These are phyloP conservation scores for Phalaenopsis equestris DNA, from an alignment of 106 monocot species.

Conservation along the genomic window DNA sequence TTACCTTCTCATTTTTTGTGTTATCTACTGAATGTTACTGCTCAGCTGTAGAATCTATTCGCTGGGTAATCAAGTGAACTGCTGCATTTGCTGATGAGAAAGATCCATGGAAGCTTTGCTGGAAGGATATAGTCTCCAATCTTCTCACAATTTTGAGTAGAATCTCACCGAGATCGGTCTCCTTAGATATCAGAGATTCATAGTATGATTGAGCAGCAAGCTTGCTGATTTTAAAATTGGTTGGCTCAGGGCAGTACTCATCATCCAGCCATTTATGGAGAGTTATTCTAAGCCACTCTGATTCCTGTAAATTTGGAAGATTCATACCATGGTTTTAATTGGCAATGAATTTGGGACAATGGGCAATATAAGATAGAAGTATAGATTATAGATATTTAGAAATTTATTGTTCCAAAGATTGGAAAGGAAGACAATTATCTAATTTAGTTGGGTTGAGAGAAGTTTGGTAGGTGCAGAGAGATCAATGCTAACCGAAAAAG, in stretches of 20 bases:
- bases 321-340: too few species aligned
- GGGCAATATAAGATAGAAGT: too few species aligned
- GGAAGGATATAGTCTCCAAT: conserved; percentile 61
- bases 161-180: conserved; percentile 65
- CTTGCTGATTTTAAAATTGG: conserved; percentile 83
- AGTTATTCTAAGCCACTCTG: conserved; percentile 76
- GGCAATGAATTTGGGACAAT: too few species aligned
- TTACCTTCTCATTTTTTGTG: too few species aligned
- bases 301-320: conserved; percentile 43
- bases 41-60: conserved; percentile 33
- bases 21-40: background rate
- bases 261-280: conserved; percentile 89
- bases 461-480: too few species aligned
- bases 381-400: too few species aligned
- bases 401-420: too few species aligned
- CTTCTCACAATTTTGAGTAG: conserved; percentile 62
- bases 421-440: too few species aligned
- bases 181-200: conserved; percentile 51
- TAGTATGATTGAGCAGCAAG: conserved; percentile 75
- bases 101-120: conserved; percentile 86
- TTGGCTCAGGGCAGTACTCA: conserved; percentile 82
- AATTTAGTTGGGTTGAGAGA: too few species aligned
- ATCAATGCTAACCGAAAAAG: too few species aligned
- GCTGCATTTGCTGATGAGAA: conserved; percentile 95
- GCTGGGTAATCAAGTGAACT: conserved; percentile 46